Base-by-base conservation (phyloP, 2,329 filamentous ascomycete genomes). In the Epichloe bromicola region DNA sequence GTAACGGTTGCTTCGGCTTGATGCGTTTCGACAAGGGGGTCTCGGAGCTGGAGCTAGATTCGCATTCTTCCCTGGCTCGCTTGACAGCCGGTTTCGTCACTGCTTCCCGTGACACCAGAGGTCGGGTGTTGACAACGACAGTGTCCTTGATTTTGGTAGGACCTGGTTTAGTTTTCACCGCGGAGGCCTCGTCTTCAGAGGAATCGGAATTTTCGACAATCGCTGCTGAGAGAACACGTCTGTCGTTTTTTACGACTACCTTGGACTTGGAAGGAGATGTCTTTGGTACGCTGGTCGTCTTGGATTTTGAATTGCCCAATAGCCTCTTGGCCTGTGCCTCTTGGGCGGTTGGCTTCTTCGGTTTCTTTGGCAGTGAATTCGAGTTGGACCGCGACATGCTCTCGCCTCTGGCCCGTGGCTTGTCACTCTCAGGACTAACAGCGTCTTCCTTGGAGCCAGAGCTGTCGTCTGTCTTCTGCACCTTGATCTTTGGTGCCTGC, bases 21-120 rank as follows among this genome's bases (percentile, higher is more conserved):
- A 74, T 67, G n/a, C 77, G 73, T 64, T 80, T 80, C 59, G 71
- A 75, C 11, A 81, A 65, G 3, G 78, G 78, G 11, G 74, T 76
- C 14, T 75, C 75, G 0, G 78, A 81, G 63, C 78, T 80, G 2
- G 78, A 81, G 58, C 76, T 79, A 51, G 76, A 78, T 56, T 79
- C 76, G 14, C 68, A 67, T 10, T 70, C 68, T 40, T 78, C 76
- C 2, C 76, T 74, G 2, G 70, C 60, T 36, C 79, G 75, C 65
- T 83, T 83, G 40, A 57, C 55, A 11, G 66, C 61, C 19, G 69
- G 58, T 34, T 63, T 60, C 53, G 65, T 68, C 49, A 58, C 55
- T 14, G 67, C 61, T 44, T 69, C 67, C 26, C 50, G 58, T 56
- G 4, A 59, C 26, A 36, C 53, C 8, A 65, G 59, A 3, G 66